phyloP scores from a whole-genome alignment of 768 basidiomycete species.

The Floccularia luteovirens region DNA sequence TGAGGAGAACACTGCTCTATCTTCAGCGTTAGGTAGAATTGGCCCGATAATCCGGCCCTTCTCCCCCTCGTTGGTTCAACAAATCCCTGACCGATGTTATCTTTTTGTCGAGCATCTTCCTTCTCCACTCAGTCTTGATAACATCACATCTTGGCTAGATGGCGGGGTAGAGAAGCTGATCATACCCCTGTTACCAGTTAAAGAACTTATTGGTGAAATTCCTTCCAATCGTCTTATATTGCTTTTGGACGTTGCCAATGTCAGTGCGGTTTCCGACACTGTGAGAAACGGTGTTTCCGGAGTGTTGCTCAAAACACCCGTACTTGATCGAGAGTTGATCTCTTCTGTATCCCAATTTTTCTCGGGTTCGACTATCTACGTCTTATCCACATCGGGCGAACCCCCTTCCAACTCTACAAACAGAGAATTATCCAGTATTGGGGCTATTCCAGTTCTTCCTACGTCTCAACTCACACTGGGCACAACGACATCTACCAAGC shows the following conservation, averaged over 20 bases:
- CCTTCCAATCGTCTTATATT: constrained; percentile 70
- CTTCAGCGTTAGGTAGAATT: constrained; percentile 61
- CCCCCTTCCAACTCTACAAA: constrained; percentile 56
- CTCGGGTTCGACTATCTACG: constrained; percentile 50
- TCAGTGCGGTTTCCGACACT: constrained; percentile 69
- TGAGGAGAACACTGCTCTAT: constrained; percentile 34
- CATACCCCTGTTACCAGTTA: constrained; percentile 57
- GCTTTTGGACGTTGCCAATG: constrained; percentile 66
- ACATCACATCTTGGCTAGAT: constrained; percentile 63
- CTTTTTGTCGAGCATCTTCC: constrained; percentile 48
- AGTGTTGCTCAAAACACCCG: constrained; percentile 69
- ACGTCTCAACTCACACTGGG: constrained; percentile 59
- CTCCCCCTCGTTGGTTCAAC: constrained; percentile 18
- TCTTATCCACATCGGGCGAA: constrained; percentile 40
- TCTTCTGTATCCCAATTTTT: constrained; percentile 75
- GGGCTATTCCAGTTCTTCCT: constrained; percentile 65
- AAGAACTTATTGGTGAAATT: constrained; percentile 58
- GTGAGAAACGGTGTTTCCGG: constrained; percentile 70
- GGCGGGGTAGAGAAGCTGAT: constrained; percentile 76
- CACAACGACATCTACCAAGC: constrained; percentile 41
- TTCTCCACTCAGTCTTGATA: constrained; percentile 40
- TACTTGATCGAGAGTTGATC: constrained; percentile 69
- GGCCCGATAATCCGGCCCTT: constrained; percentile 63
- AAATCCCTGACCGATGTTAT: constrained; percentile 32
- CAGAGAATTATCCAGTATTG: constrained; percentile 47